A percentile compares a stretch with the other conserved stretches of the same genome.
Conservation (phyloP, 2,329 filamentous ascomycete species). For the Dactylella cylindrospora region DNA sequence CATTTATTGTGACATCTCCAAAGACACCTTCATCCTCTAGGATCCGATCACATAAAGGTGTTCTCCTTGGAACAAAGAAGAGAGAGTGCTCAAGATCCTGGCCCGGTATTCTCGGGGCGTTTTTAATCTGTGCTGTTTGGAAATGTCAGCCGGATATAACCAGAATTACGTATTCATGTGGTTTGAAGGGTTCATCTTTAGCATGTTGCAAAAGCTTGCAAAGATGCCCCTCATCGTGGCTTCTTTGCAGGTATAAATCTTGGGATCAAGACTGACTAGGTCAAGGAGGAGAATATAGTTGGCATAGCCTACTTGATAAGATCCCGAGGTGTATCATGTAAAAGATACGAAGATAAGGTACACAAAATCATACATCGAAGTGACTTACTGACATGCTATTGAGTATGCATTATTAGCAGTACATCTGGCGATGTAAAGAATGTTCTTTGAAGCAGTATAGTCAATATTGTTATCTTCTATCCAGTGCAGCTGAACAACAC, state of each 20-base stretch:
- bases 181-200: constrained; percentile 44
- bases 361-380: constrained; percentile 35
- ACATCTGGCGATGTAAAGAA: constrained; percentile 88
- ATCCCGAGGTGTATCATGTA: constrained; percentile 53
- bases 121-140: constrained; percentile 49
- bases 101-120: constrained; percentile 57
- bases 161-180: constrained; percentile 18
- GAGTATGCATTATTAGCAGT: constrained; percentile 78
- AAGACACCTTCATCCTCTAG: constrained; percentile 90
- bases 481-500: constrained; percentile 96
- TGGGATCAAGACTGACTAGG: constrained; percentile 62
- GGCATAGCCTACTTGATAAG: constrained; percentile 63
- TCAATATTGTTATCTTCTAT: constrained; percentile 95
- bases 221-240: constrained; percentile 42
- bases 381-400: constrained; percentile 74
- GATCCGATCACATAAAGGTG: constrained; percentile 84
- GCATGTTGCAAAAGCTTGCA: constrained; percentile 18
- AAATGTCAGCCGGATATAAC: constrained; percentile 58
- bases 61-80: constrained; percentile 92
- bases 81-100: constrained; percentile 83
- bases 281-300: constrained; percentile 58
- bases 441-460: constrained; percentile 80
- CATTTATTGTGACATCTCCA: constrained; percentile 84
- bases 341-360: constrained; percentile 9
- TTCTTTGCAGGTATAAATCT: constrained; percentile 50